These are phyloP conservation scores for Pyrenophora graminea DNA, from an alignment of 2,329 filamentous ascomycete species.

Conservation along the genomic window DNA sequence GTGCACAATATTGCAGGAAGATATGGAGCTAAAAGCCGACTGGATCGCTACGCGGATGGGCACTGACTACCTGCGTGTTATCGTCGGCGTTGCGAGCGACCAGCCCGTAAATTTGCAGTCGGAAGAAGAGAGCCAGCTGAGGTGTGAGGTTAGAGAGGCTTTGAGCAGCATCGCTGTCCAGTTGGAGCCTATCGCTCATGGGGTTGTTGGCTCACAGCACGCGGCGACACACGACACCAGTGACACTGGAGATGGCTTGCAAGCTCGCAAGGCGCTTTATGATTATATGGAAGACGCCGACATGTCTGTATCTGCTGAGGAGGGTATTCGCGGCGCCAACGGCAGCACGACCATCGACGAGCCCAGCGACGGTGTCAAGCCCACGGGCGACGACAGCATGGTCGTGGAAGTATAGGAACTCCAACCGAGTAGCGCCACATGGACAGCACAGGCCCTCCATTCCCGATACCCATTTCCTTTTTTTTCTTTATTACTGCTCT, in stretches of 20 bases:
- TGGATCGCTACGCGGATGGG: constrained; percentile 48
- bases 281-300: constrained; percentile 4
- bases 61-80: constrained; percentile 45
- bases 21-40: constrained; percentile 52
- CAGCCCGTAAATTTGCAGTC: constrained; percentile 8
- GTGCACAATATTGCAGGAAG: constrained; percentile 49
- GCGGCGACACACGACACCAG: neutral
- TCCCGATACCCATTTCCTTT: too few relatives aligned
- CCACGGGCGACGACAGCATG: neutral
- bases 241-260: neutral
- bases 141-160: constrained; percentile 19
- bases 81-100: constrained; percentile 29
- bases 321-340: too few relatives aligned
- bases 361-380: too few relatives aligned
- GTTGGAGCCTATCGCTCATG: constrained; percentile 30
- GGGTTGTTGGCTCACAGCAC: constrained; percentile 10
- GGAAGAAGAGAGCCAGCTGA: constrained; percentile 21
- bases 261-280: neutral
- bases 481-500: too few relatives aligned
- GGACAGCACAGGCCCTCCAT: too few relatives aligned
- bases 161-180: constrained; percentile 23
- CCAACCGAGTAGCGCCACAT: neutral
- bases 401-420: neutral
- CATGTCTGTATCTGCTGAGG: too few relatives aligned
- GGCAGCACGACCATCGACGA: too few relatives aligned